A percentile compares a stretch with the other conserved stretches of the same genome.
These are phyloP conservation scores for Roridomyces roridus DNA, from an alignment of 768 basidiomycete species.

Conservation along the genomic window DNA sequence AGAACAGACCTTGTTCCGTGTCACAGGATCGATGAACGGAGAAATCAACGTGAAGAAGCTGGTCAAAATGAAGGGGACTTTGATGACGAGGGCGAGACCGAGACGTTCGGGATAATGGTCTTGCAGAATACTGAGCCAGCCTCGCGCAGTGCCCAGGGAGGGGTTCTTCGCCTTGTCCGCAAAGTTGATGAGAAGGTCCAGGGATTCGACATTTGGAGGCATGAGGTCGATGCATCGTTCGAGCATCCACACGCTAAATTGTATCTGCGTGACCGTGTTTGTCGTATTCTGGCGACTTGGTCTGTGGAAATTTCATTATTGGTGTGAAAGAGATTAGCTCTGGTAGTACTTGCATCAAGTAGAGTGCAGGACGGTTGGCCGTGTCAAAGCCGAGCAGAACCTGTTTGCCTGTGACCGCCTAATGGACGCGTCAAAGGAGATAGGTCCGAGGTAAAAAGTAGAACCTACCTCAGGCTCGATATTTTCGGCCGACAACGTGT, in stretches of 20 bases:
- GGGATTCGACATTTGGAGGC: slow-evolving; percentile 82
- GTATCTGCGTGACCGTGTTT: slow-evolving; percentile 69
- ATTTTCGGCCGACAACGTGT: slow-evolving; percentile 59
- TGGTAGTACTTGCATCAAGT: slow-evolving; percentile 32
- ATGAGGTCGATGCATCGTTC: slow-evolving; percentile 81
- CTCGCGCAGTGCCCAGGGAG: slow-evolving; percentile 45
- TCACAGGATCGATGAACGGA: slow-evolving; percentile 86
- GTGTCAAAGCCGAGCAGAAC: slow-evolving; percentile 79
- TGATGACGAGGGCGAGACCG: slow-evolving; percentile 73
- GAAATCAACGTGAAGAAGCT: slow-evolving; percentile 79
- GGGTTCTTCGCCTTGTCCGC: slow-evolving; percentile 72
- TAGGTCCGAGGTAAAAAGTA: not conserved
- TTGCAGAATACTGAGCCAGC: slow-evolving; percentile 72
- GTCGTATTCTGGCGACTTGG: slow-evolving; percentile 72
- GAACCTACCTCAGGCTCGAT: slow-evolving; percentile 76
- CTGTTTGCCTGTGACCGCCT: slow-evolving; percentile 86
- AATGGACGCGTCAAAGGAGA: slow-evolving; percentile 12
- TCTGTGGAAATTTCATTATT: no score
- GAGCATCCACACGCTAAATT: slow-evolving; percentile 77
- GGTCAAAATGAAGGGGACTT: slow-evolving; percentile 81
- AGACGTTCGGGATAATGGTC: slow-evolving; percentile 89
- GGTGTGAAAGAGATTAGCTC: no score
- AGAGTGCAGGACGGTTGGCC: slow-evolving; percentile 67
- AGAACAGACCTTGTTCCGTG: slow-evolving; percentile 54
- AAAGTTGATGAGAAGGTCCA: slow-evolving; percentile 79